Conservation (phyloP, 148 eudicot species). For the Talinum fruticosum region DNA sequence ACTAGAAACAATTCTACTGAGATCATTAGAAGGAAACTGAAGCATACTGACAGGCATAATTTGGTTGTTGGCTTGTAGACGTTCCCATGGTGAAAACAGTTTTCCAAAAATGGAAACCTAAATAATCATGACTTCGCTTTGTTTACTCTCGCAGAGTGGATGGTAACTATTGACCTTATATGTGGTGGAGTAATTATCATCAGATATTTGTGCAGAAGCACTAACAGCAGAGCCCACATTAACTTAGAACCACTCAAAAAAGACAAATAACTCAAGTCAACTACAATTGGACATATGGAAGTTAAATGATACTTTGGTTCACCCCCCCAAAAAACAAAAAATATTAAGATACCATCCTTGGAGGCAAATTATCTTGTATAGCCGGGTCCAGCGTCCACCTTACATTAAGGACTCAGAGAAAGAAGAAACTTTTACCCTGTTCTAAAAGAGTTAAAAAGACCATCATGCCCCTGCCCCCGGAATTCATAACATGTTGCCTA, state of each 20-base stretch:
- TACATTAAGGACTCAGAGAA: background rate
- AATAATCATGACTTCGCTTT: background rate
- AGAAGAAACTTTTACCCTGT: background rate
- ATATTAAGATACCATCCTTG: background rate
- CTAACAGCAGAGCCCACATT: too few relatives aligned
- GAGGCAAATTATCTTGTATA: background rate
- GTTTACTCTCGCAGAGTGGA: background rate
- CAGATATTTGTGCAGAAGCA: background rate
- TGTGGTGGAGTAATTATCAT: background rate
- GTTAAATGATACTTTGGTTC: background rate
- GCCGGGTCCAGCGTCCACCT: background rate
- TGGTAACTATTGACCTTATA: background rate
- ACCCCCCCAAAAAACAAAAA: too few relatives aligned
- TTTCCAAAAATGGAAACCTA: background rate
- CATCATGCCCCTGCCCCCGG: background rate
- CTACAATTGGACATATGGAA: background rate
- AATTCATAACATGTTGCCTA: too few relatives aligned
- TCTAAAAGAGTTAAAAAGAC: background rate
- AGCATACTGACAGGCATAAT: background rate
- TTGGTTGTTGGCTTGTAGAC: background rate
- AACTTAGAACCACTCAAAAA: too few relatives aligned
- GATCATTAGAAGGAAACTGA: background rate
- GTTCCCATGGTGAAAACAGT: background rate
- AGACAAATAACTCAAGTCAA: background rate
- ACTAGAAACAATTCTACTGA: too few relatives aligned